Conservation (phyloP, 768 basidiomycete genomes). For the Auricularia sp. region DNA sequence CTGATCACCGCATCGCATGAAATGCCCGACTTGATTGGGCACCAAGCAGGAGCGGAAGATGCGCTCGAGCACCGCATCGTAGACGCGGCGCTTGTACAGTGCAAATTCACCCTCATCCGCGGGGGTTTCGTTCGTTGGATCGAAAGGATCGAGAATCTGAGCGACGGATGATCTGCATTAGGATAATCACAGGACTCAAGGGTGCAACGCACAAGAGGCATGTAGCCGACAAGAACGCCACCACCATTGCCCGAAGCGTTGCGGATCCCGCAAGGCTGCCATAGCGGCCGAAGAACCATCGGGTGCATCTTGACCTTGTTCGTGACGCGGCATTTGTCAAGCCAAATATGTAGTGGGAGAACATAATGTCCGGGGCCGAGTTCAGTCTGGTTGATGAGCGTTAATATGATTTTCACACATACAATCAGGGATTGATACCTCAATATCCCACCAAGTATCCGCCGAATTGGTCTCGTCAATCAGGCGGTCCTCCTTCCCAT, state of each 20-base stretch:
- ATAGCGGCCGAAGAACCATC: constrained; percentile 17
- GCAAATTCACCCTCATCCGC: constrained; percentile 15
- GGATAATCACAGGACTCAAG: neutral
- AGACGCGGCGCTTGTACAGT: constrained; percentile 20
- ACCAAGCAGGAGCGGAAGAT: constrained; percentile 14
- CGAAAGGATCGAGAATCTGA: too few relatives aligned
- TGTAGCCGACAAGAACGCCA: constrained; percentile 20
- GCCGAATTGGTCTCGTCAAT: constrained; percentile 22
- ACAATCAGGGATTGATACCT: constrained; percentile 12
- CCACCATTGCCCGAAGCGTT: constrained; percentile 27
- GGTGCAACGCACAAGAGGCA: constrained; percentile 15
- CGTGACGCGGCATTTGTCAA: constrained; percentile 22
- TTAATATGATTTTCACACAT: neutral
- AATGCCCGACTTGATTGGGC: constrained; percentile 17
- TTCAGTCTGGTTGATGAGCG: neutral
- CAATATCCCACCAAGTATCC: constrained; percentile 20
- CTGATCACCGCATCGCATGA: constrained; percentile 16
- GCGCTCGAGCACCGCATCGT: constrained; percentile 18
- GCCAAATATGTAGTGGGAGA: constrained; percentile 14
- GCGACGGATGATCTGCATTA: neutral
- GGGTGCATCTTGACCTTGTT: constrained; percentile 19
- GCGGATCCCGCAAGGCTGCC: constrained; percentile 18
- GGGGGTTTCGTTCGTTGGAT: constrained; percentile 12
- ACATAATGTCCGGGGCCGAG: neutral
- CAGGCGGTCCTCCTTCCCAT: constrained; percentile 11